phyloP scores from a whole-genome alignment of 169 alveolate genomes.

The Eimeria brunetti region DNA sequence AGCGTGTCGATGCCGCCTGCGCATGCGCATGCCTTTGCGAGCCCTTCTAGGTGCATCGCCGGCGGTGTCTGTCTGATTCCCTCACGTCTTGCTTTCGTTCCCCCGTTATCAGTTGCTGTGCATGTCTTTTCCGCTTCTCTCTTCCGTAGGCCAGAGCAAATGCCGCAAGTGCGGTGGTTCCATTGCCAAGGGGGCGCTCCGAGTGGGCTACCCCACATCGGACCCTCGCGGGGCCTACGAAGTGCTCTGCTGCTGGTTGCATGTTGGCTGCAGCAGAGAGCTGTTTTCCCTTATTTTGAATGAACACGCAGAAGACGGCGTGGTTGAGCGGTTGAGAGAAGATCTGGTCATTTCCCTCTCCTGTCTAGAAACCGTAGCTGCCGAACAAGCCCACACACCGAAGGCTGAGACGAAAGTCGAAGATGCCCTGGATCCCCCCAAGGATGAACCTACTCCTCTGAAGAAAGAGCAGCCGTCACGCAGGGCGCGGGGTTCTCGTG shows the following conservation, averaged over 20 bases:
- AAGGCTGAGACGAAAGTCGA: conserved; percentile 23
- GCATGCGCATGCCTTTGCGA: too few species aligned
- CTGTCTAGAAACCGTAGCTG: conserved; percentile 22
- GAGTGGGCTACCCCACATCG: conserved; percentile 81
- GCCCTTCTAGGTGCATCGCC: background rate
- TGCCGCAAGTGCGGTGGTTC: conserved; percentile 82
- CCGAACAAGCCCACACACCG: conserved; percentile 5
- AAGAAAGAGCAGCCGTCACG: conserved; percentile 16
- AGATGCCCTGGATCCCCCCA: background rate
- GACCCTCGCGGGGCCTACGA: conserved; percentile 82
- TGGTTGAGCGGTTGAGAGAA: conserved; percentile 19
- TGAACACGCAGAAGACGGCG: conserved; percentile 1
- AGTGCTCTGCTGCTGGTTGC: conserved; percentile 82
- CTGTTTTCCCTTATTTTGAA: conserved; percentile 18
- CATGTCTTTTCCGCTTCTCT: background rate
- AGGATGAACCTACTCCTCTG: background rate
- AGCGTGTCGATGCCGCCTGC: background rate
- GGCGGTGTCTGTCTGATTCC: background rate
- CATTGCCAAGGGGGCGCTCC: conserved; percentile 71
- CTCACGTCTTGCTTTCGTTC: background rate
- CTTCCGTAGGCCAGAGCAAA: conserved; percentile 70
- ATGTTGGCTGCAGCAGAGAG: conserved; percentile 76
- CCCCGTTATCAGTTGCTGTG: background rate
- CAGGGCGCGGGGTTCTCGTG: conserved; percentile 15
- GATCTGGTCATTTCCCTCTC: conserved; percentile 5